Evolutionary conservation across 2,329 filamentous ascomycete genomes (phyloP), one percentile per base, ranked within the genome.

Genomic region (Huntiella decipiens): DNA sequence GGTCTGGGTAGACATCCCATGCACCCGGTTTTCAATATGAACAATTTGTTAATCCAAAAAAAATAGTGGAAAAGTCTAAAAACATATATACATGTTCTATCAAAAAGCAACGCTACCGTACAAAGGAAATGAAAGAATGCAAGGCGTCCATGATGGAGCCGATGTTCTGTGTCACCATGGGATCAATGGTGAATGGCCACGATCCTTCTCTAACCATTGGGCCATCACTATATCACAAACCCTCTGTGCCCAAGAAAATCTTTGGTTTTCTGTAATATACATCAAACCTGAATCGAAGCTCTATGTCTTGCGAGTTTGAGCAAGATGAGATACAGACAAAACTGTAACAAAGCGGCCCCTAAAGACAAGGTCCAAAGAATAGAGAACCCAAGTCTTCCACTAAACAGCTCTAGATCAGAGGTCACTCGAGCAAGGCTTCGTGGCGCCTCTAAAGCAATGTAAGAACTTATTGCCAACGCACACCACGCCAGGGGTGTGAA

Each of bases 401-500:
- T 15, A 7, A 11, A 32, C 12, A 45, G 33, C 12, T 35, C 15
- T 11, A 45, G 17, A 10, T n/a, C 13, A 11, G 35, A 11, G 11
- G 43, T 33, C 3, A 45, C 22, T 17, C 31, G 38, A 13, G 43
- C 28, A n/a, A 45, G n/a, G 16, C 38, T 31, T 45, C 36, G 32
- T 19, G 43, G 17, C 12, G 38, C 37, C 8, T 45, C 34, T 11
- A 45, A 15, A n/a, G 34, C 33, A 11, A 45, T 22, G 36, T 38
- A 45, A 5, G 31, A 38, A 8, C 43, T 38, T 13, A 45, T 28
- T 10, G 43, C 43, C 13, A 45, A 39, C 6, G 33, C 34, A 45
- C 43, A 38, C 43, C 43, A 45, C 13, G 35, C 38, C n/a, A 36
- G 35, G 11, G 43, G 28, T 12, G 43, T 17, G 32, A 45, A 45